Base-by-base conservation (phyloP, 2,329 filamentous ascomycete genomes). In the Teratosphaeria nubilosa region DNA sequence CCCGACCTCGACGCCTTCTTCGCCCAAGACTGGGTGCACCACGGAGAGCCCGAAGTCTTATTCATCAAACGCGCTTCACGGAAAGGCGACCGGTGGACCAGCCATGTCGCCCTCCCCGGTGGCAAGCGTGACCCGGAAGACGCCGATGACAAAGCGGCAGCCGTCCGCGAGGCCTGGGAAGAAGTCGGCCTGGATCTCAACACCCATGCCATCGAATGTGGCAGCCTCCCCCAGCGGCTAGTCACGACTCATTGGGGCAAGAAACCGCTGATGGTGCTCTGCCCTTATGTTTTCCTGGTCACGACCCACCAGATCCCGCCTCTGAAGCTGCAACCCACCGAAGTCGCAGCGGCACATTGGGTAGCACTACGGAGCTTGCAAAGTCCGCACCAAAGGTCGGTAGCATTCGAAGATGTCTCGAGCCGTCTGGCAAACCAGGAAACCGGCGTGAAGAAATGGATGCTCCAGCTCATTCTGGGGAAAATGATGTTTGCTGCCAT, bases 301-400 rank as follows among this genome's bases (percentile, higher is more conserved):
- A 86, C 82, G 2, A 77, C 76, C 20, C 79, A 80, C 30, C 74
- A 78, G 25, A 74, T 81, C 5, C 83, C 84, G 5, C 71, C 79
- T 1, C 75, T 88, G 45, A 77, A 77, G 52, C 75, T 88, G n/a
- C 85, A 88, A 65, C 84, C 85, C 4, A 81, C 81, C 32, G 86
- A 88, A 72, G 84, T 88, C 22, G 84, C 83, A 25, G 84, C 84
- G 1, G 81, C 82, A 1, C 85, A 88, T 69, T 88, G 85, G 86
- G 84, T 88, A 3, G 81, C 86, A 13, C 70, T 88, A 2, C 77
- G 81, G 55, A 80, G 80, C 20, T 77, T 88, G 7, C 74, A 86
- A n/a, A 79, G 81, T 1, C 79, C 83, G 1, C 74, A 75, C 1
- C 76, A 83, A n/a, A 78, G 84, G 24, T 86, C 83, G 0, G 77